Evolutionary conservation across 2,329 filamentous ascomycete species (phyloP).

Genomic region (Dothistroma septosporum): DNA sequence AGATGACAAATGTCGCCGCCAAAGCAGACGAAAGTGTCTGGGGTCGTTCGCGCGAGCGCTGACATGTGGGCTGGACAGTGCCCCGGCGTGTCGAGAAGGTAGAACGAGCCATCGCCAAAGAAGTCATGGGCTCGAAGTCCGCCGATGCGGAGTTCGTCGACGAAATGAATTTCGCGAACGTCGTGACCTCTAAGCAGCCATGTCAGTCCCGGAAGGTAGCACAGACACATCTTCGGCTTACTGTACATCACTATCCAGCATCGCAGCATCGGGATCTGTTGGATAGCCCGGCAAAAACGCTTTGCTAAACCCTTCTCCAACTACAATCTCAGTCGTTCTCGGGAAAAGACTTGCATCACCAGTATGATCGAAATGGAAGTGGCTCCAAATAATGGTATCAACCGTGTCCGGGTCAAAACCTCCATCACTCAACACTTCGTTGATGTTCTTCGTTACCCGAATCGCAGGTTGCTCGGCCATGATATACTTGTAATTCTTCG

Average conservation of each 20-base stretch:
- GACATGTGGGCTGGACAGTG: constrained; percentile 47
- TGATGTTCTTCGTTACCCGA: too few relatives aligned
- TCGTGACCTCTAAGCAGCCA: constrained; percentile 19
- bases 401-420: too few relatives aligned
- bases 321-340: constrained; percentile 37
- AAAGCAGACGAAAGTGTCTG: constrained; percentile 38
- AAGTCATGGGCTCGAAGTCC: constrained; percentile 46
- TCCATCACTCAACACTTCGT: too few relatives aligned
- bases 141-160: constrained; percentile 35
- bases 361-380: constrained; percentile 33
- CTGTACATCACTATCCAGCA: constrained; percentile 34
- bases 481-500: too few relatives aligned
- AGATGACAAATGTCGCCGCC: constrained; percentile 35
- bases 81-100: constrained; percentile 49
- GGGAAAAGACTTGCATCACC: constrained; percentile 42
- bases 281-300: constrained; percentile 42
- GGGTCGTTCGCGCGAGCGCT: constrained; percentile 43
- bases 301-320: constrained; percentile 41
- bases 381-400: too few relatives aligned
- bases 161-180: constrained; percentile 29
- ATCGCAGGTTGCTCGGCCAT: too few relatives aligned
- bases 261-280: constrained; percentile 31
- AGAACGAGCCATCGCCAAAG: constrained; percentile 52
- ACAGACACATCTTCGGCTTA: too few relatives aligned
- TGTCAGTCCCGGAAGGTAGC: constrained; percentile 26